A percentile compares a stretch with the other conserved stretches of the same genome.
These are phyloP conservation scores for Dysphania ambrosioides DNA, from an alignment of 148 eudicot genomes.

Conservation along the genomic window DNA sequence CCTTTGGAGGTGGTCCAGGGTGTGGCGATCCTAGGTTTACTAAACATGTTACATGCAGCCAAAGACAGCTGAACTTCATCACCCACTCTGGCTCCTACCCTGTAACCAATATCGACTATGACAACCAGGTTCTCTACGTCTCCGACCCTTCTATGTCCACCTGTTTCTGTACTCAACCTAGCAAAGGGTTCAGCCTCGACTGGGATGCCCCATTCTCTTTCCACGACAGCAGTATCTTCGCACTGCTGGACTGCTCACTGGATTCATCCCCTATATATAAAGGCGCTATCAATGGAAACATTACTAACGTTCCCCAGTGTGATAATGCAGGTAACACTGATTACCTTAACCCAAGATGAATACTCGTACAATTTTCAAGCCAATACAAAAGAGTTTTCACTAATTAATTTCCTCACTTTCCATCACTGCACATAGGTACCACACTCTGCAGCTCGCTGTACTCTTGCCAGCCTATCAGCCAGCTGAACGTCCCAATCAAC, in stretches of 20 bases:
- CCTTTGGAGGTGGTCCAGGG: conserved; percentile 70
- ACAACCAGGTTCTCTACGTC: conserved; percentile 48
- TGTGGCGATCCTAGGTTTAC: conserved; percentile 85
- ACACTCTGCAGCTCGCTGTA: conserved; percentile 55
- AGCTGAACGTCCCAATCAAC: conserved; percentile 48
- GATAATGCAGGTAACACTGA: conserved; percentile 40
- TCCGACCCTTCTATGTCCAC: conserved; percentile 84
- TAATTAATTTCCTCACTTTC: background rate
- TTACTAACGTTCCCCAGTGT: conserved; percentile 47
- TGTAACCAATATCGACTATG: conserved; percentile 63
- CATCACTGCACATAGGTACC: conserved; percentile 29
- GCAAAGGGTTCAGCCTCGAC: conserved; percentile 78
- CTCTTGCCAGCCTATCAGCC: conserved; percentile 75
- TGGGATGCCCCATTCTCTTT: conserved; percentile 84
- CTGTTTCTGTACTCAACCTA: conserved; percentile 61
- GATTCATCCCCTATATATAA: conserved; percentile 56
- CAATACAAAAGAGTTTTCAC: too few relatives aligned
- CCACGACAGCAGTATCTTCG: conserved; percentile 55
- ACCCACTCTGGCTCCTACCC: conserved; percentile 77
- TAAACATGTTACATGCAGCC: conserved; percentile 47
- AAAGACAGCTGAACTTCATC: conserved; percentile 50
- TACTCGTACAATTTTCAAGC: too few relatives aligned
- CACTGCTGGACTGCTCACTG: conserved; percentile 60
- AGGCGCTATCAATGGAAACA: conserved; percentile 29
- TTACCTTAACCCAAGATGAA: too few relatives aligned